Conservation (phyloP, 164 flowering plant species). For the Vitis labrusca region DNA sequence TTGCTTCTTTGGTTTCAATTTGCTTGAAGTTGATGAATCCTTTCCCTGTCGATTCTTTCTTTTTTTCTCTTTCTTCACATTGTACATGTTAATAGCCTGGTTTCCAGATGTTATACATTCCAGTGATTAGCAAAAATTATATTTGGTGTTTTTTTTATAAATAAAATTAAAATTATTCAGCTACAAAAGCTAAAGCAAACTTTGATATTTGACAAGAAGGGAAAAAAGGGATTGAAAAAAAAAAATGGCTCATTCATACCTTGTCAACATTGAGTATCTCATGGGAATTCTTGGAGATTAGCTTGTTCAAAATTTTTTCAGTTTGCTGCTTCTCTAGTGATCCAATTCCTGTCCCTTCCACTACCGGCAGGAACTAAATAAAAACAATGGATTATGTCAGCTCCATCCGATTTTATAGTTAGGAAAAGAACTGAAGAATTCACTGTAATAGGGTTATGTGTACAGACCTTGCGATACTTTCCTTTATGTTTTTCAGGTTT, state of each 20-base stretch:
- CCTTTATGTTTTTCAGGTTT: constrained; percentile 78
- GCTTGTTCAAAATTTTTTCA: constrained; percentile 75
- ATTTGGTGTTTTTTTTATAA: background rate
- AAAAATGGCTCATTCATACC: constrained; percentile 33
- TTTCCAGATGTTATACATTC: background rate
- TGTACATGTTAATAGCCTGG: constrained; percentile 74
- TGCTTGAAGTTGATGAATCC: constrained; percentile 43
- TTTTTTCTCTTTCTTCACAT: constrained; percentile 56
- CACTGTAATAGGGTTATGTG: background rate
- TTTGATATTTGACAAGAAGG: background rate
- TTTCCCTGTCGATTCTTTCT: constrained; percentile 32
- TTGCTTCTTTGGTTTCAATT: constrained; percentile 56
- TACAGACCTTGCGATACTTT: constrained; percentile 79
- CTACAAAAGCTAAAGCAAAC: background rate
- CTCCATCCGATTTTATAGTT: background rate
- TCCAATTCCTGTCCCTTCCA: constrained; percentile 73
- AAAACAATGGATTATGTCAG: background rate
- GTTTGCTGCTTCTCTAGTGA: constrained; percentile 71
- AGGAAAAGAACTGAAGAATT: constrained; percentile 5
- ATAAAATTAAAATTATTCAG: too few species aligned
- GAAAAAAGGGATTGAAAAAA: background rate
- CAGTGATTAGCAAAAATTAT: background rate
- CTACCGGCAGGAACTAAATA: constrained; percentile 72
- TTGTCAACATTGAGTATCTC: constrained; percentile 75
- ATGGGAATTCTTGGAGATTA: constrained; percentile 76